A percentile compares a stretch with the other conserved stretches of the same genome.
These are phyloP conservation scores for Aspergillus persii DNA, from an alignment of 2,329 filamentous ascomycete genomes.

Conservation along the genomic window DNA sequence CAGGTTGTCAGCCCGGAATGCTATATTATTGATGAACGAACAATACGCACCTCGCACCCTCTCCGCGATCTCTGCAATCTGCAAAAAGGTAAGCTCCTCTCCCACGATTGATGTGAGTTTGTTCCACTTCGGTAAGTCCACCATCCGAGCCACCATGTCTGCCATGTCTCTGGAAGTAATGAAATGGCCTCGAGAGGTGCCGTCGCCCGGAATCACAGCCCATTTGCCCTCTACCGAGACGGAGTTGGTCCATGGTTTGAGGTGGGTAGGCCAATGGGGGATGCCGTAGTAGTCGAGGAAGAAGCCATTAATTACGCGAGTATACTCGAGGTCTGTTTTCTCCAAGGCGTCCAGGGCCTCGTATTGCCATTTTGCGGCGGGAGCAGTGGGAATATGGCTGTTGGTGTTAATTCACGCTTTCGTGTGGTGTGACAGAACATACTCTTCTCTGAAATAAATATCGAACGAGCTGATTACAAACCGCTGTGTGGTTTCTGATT, in stretches of 20 bases:
- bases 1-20: background rate
- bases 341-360: background rate
- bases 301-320: background rate
- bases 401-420: background rate
- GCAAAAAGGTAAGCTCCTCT: background rate
- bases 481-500: background rate
- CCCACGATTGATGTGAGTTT: background rate
- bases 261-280: background rate
- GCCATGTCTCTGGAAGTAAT: background rate
- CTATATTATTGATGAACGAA: background rate
- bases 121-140: background rate
- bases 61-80: background rate
- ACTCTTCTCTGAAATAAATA: background rate
- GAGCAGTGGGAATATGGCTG: background rate
- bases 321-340: background rate
- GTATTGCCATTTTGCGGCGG: background rate
- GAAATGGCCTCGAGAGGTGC: background rate
- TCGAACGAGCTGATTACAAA: background rate
- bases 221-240: background rate
- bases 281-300: conserved; percentile 2
- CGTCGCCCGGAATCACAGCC: background rate
- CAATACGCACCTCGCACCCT: background rate
- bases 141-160: background rate
- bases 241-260: background rate
- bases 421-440: background rate